Evolutionary conservation across 306 rosid genomes (phyloP), one percentile per base, ranked within the genome.

Genomic region (Vigna radiata): DNA sequence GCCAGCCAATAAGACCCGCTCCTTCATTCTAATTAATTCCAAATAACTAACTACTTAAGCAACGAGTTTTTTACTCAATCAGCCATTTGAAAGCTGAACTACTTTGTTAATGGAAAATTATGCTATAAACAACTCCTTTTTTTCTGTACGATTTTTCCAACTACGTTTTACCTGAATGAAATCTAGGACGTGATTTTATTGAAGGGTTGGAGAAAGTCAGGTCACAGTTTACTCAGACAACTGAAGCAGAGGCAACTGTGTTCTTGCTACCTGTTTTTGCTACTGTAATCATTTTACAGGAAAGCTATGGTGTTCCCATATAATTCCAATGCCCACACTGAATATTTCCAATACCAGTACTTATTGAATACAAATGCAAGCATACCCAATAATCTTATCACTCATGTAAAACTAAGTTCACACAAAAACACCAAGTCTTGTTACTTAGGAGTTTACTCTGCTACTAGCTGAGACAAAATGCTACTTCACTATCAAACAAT

Each of bases 111-210:
- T 10, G 33, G 13, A 1, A 33, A 18, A 39, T 64, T n/a, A 4
- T 17, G 16, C 23, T 43, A 43, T 21, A 36, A 66, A 19, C 3
- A 65, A 43, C 15, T 5, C 71, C 6, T 33, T 31, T 17, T 17
- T 17, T 39, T 18, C 52, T 39, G 27, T 25, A 65, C 13, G 19
- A 41, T 18, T 18, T 41, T 41, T 5, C n/a, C 52, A 19, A 65
- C 70, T 65, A 65, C 2, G 4, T 41, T 65, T 65, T 64, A 37
- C 21, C 29, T 9, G n/a, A 63, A 36, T 17, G 70, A n/a, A 64
- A 64, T 21, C 29, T 37, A 64, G 49, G 49, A 17, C 49, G 37
- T 37, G 16, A n/a, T 63, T 63, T 36, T 41, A 65, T 4, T 41
- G 5, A 65, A 41, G 70, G 17, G 12, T 17, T 41, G 33, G 52